Evolutionary conservation across 1,284 basidiomycete species (phyloP).

Genomic region (Wallemia mellicola): DNA sequence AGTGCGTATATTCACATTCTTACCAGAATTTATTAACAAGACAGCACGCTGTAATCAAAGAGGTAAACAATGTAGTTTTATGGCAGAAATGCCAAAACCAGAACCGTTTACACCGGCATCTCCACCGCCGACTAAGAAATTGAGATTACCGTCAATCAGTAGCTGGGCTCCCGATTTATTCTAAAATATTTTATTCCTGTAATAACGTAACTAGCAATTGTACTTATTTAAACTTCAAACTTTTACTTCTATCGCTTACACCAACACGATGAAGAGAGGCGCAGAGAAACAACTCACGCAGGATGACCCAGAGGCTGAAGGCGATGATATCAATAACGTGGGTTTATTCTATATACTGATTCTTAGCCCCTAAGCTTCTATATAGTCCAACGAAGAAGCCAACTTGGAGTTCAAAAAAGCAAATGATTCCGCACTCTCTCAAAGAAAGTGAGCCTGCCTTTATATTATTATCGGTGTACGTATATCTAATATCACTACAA

Average conservation of each 20-base stretch:
- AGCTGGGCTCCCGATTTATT: background rate
- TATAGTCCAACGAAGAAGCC: background rate
- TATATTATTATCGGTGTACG: too few species aligned
- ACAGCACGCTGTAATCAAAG: background rate
- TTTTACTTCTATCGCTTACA: background rate
- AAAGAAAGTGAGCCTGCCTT: background rate
- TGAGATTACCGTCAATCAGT: background rate
- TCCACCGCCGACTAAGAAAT: background rate
- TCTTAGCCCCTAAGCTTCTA: background rate
- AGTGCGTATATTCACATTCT: background rate
- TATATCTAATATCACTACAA: background rate
- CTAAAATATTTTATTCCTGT: background rate
- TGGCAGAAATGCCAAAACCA: background rate
- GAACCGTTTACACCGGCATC: background rate
- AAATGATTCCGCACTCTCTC: background rate
- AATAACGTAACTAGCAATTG: background rate
- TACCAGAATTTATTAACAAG: background rate
- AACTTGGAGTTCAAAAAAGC: background rate
- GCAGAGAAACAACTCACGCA: slow-evolving; percentile 1
- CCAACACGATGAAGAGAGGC: background rate
- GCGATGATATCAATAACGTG: background rate
- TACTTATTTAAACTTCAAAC: background rate
- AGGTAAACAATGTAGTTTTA: background rate
- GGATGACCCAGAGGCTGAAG: background rate
- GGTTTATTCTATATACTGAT: background rate